Percentiles rank a stretch among this genome's conserved stretches.
phyloP scores from a whole-genome alignment of 73 alveolate genomes.

The Uronychia setigera region DNA sequence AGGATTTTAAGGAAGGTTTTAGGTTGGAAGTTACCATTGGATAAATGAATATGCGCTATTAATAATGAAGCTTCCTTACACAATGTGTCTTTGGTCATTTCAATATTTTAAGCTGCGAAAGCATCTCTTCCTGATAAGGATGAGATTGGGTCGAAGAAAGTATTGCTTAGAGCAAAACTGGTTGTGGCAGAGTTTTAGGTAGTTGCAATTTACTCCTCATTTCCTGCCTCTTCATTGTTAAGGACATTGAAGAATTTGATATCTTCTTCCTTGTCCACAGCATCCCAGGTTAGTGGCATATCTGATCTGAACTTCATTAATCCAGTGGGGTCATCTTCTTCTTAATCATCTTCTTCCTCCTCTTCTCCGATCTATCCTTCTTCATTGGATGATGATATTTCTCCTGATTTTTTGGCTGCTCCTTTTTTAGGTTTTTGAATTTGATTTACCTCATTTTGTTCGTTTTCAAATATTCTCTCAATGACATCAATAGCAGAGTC shows the following conservation, averaged over 20 bases:
- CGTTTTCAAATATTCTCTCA: too few relatives aligned
- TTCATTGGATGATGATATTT: too few relatives aligned
- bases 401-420: too few relatives aligned
- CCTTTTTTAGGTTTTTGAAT: too few relatives aligned
- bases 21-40: neutral
- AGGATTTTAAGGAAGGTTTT: neutral
- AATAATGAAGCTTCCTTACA: neutral
- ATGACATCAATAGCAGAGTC: too few relatives aligned
- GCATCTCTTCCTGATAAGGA: neutral
- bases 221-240: neutral
- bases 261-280: neutral
- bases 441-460: too few relatives aligned
- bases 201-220: neutral
- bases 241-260: neutral
- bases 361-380: too few relatives aligned
- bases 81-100: neutral
- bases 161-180: too few relatives aligned
- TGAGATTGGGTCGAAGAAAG: neutral
- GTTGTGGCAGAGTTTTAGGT: too few relatives aligned
- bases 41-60: neutral
- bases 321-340: too few relatives aligned
- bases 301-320: neutral
- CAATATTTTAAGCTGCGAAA: neutral
- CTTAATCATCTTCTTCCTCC: too few relatives aligned
- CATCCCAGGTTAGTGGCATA: neutral